Base-by-base conservation (phyloP, 192 early-diverging fungal species). In the Gigaspora rosea region DNA sequence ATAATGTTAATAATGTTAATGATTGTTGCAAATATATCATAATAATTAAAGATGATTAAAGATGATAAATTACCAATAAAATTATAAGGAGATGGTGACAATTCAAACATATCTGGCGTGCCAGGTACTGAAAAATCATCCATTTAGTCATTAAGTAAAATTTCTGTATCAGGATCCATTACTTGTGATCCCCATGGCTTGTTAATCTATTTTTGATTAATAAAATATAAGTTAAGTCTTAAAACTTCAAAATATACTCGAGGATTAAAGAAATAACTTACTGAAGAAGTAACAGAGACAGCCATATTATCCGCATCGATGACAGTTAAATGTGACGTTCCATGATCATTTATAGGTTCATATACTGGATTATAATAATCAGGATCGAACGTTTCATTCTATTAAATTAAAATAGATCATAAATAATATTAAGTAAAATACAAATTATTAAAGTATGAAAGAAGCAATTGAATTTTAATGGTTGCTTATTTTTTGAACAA, bases 91-190 rank as follows among this genome's bases (percentile, higher is more conserved):
- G 92, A 94, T 0, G 97, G 96, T 10, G 84, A 86, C 36, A 96
- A 84, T 16, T 95, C 96, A 89, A 93, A 93, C 22, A 78, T 82
- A 76, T 95, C 93, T 10, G 90, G 87, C 10, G 82, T 67, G 69
- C 91, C 91, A 41, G 90, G 90, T 11, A 91, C 93, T 64, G 91
- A 92, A 77, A 97, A 98, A 77, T 98, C 96, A 81, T 97, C 94
- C 95, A 97, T 96, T 78, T 97, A 92, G 80, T 97, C 91, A 81
- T 98, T 98, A 61, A 98, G 83, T 51, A 98, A 92, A 66, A 98
- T 84, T 20, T 96, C 97, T 0, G 95, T 96, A 20, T 74, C 83
- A 9, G 88, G 89, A 80, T 98, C 95, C 89, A 97, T 88, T 36
- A 98, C 80, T 57, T 89, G 90, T 7, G 94, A 91, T 12, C 97